Evolutionary conservation across 164 flowering plant species (phyloP), one percentile per base, ranked within the genome.

Genomic region (Nymphaea thermarum): DNA sequence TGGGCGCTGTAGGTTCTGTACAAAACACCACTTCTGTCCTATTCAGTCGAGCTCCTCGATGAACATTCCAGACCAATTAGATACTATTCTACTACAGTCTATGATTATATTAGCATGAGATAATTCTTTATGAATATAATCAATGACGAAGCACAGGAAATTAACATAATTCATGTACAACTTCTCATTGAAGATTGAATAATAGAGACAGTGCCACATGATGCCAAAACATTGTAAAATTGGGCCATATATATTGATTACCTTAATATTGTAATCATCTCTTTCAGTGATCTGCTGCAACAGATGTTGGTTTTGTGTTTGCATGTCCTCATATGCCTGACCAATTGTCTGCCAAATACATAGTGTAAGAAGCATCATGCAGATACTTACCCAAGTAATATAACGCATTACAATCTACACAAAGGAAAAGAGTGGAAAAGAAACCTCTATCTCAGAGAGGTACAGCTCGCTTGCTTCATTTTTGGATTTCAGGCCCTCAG

Each of bases 241-340:
- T 25, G 36, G 36, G 36, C 36, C 36, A 25, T 25, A 25, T 25
- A 25, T 25, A 25, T 25, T 25, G 16, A 62, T 69, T 66, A 95
- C 99, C 98, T 95, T 95, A 18, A 93, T 89, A 77, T 95, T 95
- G 75, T 87, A 95, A 76, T 95, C 99, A 83, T 95, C 99, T 79
- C 96, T 84, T 80, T 95, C 99, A 3, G 97, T 87, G 59, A 93
- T 81, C 77, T 92, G 98, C 79, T 84, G 98, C 83, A 95, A 76
- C n/a, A 92, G 80, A 7, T 95, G 98, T 66, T 86, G 98, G 74
- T 95, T 92, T 79, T 92, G 97, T 72, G 83, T 84, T 76, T 90
- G 97, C 89, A 93, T 87, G 72, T 92, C 97, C 82, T 87, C 99
- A 76, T 92, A 95, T 66, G 91, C 94, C 78, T 87, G 98, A 55